Evolutionary conservation across 169 alveolate species (phyloP).

Genomic region (Neospora caninum): DNA sequence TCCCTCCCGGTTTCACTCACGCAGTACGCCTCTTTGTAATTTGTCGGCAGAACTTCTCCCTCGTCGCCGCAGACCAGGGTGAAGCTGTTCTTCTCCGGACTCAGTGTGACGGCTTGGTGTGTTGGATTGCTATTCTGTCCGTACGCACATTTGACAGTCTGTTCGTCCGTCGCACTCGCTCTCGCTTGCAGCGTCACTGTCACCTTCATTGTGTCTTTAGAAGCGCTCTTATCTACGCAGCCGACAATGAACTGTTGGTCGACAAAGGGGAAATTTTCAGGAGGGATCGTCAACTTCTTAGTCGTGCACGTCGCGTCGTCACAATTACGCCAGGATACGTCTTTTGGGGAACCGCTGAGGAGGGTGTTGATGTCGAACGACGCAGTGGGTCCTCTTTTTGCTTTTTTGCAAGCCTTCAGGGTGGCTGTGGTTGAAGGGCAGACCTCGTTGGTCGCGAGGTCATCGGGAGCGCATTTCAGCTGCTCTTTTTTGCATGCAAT

Average conservation of each 20-base stretch:
- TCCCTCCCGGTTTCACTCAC: neutral
- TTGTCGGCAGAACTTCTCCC: neutral
- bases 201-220: neutral
- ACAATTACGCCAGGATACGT: too few relatives aligned
- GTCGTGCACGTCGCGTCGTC: neutral
- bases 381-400: too few relatives aligned
- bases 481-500: too few relatives aligned
- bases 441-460: too few relatives aligned
- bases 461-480: too few relatives aligned
- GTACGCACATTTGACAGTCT: neutral
- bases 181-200: neutral
- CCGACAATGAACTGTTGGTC: neutral
- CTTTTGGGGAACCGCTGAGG: too few relatives aligned
- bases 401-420: too few relatives aligned
- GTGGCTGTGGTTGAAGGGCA: too few relatives aligned
- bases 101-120: neutral
- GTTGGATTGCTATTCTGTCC: neutral
- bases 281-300: neutral
- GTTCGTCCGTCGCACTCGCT: neutral
- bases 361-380: too few relatives aligned
- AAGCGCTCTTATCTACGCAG: neutral
- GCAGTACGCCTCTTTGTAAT: neutral
- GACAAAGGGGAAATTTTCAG: neutral
- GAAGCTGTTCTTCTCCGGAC: neutral
- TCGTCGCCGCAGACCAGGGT: neutral